Conservation (phyloP, 2,329 filamentous ascomycete genomes). For the Microcyclosporella mali region DNA sequence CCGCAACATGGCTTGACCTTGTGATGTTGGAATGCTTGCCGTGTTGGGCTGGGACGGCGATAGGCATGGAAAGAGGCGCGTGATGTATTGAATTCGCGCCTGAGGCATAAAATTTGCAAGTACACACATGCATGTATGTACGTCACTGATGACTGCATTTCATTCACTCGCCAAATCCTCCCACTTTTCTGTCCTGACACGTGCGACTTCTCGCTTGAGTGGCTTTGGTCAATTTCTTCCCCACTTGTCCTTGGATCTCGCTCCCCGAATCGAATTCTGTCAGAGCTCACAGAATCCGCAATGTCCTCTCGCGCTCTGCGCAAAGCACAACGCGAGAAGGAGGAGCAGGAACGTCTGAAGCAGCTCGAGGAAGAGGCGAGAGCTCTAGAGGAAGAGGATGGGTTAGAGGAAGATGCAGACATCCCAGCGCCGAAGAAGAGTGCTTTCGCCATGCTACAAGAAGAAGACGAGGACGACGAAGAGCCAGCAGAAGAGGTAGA, state of each 20-base stretch:
- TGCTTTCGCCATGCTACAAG: slow-evolving; percentile 42
- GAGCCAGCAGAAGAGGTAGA: slow-evolving; percentile 28
- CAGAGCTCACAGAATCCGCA: background rate
- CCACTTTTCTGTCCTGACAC: too few relatives aligned
- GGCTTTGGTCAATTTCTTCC: too few relatives aligned
- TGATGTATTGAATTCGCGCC: too few relatives aligned
- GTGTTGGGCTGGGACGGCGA: background rate
- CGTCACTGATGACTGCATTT: too few relatives aligned
- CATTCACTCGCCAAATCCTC: too few relatives aligned
- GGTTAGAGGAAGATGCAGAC: slow-evolving; percentile 33
- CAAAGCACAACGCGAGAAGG: slow-evolving; percentile 57
- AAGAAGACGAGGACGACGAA: slow-evolving; percentile 34
- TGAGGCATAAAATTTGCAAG: too few relatives aligned
- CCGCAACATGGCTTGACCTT: background rate
- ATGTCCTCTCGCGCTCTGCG: slow-evolving; percentile 64
- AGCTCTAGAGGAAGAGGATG: slow-evolving; percentile 29
- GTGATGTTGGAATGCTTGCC: background rate
- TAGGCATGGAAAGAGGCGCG: slow-evolving; percentile 1
- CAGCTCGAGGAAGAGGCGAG: slow-evolving; percentile 28
- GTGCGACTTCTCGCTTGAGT: too few relatives aligned
- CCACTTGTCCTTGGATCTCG: background rate
- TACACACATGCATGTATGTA: too few relatives aligned
- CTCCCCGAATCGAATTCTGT: background rate
- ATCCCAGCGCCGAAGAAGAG: slow-evolving; percentile 34
- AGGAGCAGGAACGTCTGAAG: slow-evolving; percentile 48